These are phyloP conservation scores for Cercospora sp. DNA, from an alignment of 2,329 filamentous ascomycete species.

Conservation along the genomic window DNA sequence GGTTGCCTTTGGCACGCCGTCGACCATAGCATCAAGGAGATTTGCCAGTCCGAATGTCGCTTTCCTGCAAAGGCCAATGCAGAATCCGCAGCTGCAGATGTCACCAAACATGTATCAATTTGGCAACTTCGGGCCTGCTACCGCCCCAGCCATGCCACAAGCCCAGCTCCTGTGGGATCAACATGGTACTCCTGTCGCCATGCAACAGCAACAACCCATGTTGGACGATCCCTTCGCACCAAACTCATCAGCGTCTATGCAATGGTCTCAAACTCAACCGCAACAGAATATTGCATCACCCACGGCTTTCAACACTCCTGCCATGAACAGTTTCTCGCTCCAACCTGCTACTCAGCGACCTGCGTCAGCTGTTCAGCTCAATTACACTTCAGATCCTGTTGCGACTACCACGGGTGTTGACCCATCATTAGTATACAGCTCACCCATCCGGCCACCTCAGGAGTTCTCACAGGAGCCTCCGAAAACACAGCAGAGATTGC, in stretches of 20 bases:
- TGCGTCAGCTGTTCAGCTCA: slow-evolving; percentile 29
- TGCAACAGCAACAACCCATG: slow-evolving; percentile 24
- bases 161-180: slow-evolving; percentile 49
- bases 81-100: slow-evolving; percentile 57
- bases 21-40: slow-evolving; percentile 36
- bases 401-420: slow-evolving; percentile 46
- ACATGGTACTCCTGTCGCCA: slow-evolving; percentile 24
- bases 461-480: background rate
- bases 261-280: slow-evolving; percentile 20
- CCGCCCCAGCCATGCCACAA: slow-evolving; percentile 59
- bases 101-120: slow-evolving; percentile 60
- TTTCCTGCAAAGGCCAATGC: slow-evolving; percentile 40
- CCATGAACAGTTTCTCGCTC: slow-evolving; percentile 36
- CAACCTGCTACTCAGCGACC: slow-evolving; percentile 30
- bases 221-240: slow-evolving; percentile 38
- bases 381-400: slow-evolving; percentile 21
- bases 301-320: slow-evolving; percentile 35
- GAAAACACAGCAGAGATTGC: slow-evolving; percentile 33
- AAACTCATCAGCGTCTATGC: slow-evolving; percentile 18
- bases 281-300: slow-evolving; percentile 22
- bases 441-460: slow-evolving; percentile 31
- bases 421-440: slow-evolving; percentile 47
- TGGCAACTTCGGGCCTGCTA: slow-evolving; percentile 52
- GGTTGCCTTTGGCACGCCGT: slow-evolving; percentile 46
- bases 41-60: slow-evolving; percentile 35